Evolutionary conservation across 139 green algal species (phyloP), one percentile per base, ranked within the genome.

Genomic region (Zygnema circumcarinatum): DNA sequence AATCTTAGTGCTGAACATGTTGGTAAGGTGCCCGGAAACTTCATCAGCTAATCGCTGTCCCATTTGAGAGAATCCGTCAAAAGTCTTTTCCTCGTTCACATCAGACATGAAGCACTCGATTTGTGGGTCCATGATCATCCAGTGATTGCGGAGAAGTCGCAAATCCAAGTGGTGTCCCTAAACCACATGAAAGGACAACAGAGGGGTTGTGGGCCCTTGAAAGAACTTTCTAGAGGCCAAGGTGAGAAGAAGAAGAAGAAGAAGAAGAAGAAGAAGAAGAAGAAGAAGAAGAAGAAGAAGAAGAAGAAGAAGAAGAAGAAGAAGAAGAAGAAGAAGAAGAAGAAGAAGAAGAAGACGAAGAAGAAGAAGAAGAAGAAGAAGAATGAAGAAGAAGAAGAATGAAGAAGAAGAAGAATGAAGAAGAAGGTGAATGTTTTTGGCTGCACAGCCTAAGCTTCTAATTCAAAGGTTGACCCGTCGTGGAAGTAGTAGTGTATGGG

Each of bases 61-160:
- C 76, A 92, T 82, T 80, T 91, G 84, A 85, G 92, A 2, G 87
- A 91, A 80, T 53, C 41, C n/a, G 38, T 91, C 87, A 35, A 91
- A 90, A 33, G 86, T 90, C 38, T 53, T 47, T 42, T 83, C 36
- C 75, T 87, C 36, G 68, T 95, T 95, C 11, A 76, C 76, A 7
- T 85, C 88, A 78, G 82, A 91, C 32, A 90, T 88, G 32, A 93
- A 84, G 89, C 87, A 93, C 87, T 92, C 89, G 1, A 93, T 53
- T 76, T 88, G 67, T n/a, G 93, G 93, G 74, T 93, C 88, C 54
- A 91, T 56, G 20, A 94, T 40, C 47, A 83, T 78, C 56, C 94
- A 82, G 79, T 94, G 87, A 67, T 90, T 88, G 52, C 89, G 89
- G 16, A 94, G 38, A 21, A 95, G 89, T 32, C 93, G 87, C 90